Evolutionary conservation across 2,329 filamentous ascomycete genomes (phyloP), one percentile per base, ranked within the genome.

Genomic region (Talaromyces sp.): DNA sequence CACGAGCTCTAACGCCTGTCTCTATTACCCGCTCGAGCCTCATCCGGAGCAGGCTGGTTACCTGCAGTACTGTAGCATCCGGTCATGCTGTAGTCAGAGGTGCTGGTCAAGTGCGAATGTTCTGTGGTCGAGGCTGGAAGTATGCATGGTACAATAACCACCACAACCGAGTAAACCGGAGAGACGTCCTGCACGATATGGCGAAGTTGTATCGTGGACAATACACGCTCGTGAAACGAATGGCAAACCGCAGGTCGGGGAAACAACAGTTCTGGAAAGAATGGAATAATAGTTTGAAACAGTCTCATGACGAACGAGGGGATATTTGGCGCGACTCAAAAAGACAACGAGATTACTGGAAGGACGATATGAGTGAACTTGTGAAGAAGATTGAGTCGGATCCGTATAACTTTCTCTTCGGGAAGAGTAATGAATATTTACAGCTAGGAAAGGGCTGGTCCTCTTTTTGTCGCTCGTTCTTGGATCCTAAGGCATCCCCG

Each of bases 351-450:
- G 60, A 57, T 25, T 55, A 61, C 13, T 66, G 63, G 11, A 60
- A 65, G 22, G 63, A 67, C 10, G 58, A 62, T 11, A 67, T 76
- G 61, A 66, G 73, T 15, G 63, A 69, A 46, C 64, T 77, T 46
- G 70, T 68, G 63, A 70, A 64, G 39, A 63, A 64, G 15, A 65
- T 77, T 19, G 68, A 74, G 37, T 62, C 61, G 15, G 73, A 77
- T 63, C 74, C 76, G 5, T 75, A 73, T 59, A 63, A 63, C n/a
- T 70, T 70, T 31, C 45, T 77, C 2, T 78, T 78, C 62, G 75
- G 75, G 13, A 69, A 66, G 50, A 66, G 69, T 37, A 61, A 71
- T 48, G 61, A 67, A 10, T 66, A 65, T 5, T 63, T 69, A 21
- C 37, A 41, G 9, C 40, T 56, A 39, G 52, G 52, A 17, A 59